Evolutionary conservation across 2,329 filamentous ascomycete genomes (phyloP).

Genomic region (Hymenoscyphus albidus): DNA sequence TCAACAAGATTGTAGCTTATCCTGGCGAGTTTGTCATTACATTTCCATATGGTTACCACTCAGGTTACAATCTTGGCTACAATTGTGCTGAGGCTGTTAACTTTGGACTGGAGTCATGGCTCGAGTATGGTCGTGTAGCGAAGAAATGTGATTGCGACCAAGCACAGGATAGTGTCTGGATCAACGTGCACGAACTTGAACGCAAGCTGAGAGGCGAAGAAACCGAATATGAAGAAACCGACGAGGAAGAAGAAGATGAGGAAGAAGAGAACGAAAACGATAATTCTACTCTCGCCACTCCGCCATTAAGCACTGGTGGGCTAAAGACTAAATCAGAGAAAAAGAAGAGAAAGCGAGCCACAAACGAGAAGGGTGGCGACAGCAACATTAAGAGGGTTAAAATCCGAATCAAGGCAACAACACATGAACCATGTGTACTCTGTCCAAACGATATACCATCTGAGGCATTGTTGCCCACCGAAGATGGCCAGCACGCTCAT

Average conservation of each 20-base stretch:
- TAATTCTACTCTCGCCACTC: conserved; percentile 69
- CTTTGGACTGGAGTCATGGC: conserved; percentile 92
- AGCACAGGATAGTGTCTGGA: conserved; percentile 96
- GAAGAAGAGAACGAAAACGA: conserved; percentile 60
- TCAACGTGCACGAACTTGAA: conserved; percentile 93
- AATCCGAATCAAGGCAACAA: conserved; percentile 64
- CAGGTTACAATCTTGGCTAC: conserved; percentile 95
- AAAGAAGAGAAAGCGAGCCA: conserved; percentile 66
- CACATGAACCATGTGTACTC: conserved; percentile 78
- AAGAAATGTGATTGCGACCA: conserved; percentile 96
- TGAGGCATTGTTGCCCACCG: conserved; percentile 78
- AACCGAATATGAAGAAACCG: conserved; percentile 76
- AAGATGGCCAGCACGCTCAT: conserved; percentile 76
- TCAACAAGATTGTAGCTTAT: conserved; percentile 92
- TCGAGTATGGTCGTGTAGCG: conserved; percentile 90
- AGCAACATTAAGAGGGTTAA: conserved; percentile 66
- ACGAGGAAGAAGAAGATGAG: conserved; percentile 65
- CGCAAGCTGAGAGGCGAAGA: conserved; percentile 88
- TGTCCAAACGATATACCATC: conserved; percentile 87
- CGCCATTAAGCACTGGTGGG: conserved; percentile 66
- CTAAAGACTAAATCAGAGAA: conserved; percentile 58
- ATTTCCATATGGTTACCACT: conserved; percentile 97
- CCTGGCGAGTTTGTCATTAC: conserved; percentile 98
- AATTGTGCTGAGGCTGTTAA: conserved; percentile 99
- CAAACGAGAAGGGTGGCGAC: conserved; percentile 42